A percentile compares a stretch with the other conserved stretches of the same genome.
phyloP scores from a whole-genome alignment of 208 protist species.

The Plasmodiophora brassicae region DNA sequence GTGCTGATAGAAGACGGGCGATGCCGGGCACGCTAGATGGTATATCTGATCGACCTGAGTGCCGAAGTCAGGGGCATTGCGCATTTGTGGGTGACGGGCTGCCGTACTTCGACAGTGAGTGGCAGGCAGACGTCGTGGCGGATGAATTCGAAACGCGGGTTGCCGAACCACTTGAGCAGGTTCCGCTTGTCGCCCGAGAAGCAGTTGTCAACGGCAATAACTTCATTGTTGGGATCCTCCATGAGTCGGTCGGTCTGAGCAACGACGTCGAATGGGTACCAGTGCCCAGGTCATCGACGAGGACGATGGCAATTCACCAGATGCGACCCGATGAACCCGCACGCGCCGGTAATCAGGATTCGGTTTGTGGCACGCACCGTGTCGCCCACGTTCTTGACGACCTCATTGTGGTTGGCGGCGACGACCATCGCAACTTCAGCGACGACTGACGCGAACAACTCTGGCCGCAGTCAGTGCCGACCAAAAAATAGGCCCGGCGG shows the following conservation, averaged over 20 bases:
- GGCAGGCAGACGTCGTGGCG: slow-evolving; percentile 63
- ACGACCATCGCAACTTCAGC: no score
- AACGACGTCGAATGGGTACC: neutral
- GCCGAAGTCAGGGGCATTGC: no score
- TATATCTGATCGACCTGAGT: slow-evolving; percentile 77
- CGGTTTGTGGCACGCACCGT: neutral
- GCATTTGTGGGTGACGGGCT: no score
- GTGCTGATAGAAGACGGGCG: slow-evolving; percentile 77
- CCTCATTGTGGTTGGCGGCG: no score
- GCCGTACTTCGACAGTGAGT: slow-evolving; percentile 41
- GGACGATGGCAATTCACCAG: slow-evolving; percentile 61
- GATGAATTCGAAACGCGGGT: slow-evolving; percentile 75
- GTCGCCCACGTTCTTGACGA: neutral
- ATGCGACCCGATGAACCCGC: slow-evolving; percentile 89
- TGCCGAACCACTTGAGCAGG: slow-evolving; percentile 59
- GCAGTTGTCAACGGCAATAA: slow-evolving; percentile 76
- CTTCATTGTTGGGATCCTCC: slow-evolving; percentile 48
- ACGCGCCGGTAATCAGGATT: slow-evolving; percentile 75
- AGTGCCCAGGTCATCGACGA: neutral
- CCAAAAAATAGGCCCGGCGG: no score
- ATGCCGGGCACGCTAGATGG: slow-evolving; percentile 86
- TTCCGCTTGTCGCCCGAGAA: slow-evolving; percentile 74
- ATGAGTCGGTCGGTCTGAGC: slow-evolving; percentile 65
- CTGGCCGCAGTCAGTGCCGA: no score
- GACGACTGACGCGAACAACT: no score